Base-by-base conservation (phyloP, 352 stramenopile genomes). In the Halophytophthora batemanensis region DNA sequence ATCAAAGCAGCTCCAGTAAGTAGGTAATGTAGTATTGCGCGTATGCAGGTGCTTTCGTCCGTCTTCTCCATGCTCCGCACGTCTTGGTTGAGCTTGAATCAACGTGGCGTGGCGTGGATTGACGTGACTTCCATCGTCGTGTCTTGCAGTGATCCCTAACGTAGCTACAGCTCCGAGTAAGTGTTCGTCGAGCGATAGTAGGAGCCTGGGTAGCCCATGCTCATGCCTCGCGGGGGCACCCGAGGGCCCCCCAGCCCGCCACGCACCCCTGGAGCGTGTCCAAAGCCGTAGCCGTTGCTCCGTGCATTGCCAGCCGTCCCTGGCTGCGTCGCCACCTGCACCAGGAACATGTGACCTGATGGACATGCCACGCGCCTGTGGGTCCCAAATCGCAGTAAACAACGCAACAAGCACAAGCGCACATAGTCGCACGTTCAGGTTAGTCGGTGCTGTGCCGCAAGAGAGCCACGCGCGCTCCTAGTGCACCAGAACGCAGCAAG, bases 311-410 rank as follows among this genome's bases (percentile, higher is more conserved):
- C 53, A 36, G 31, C 40, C 23, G 50, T 50, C 48, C 47, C 61
- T n/a, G 66, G 48, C 44, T 77, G 71, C 12, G 66, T 61, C 28
- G 82, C 79, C 23, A 91, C 80, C 45, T 93, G 82, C 43, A 93
- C 82, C 46, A 91, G 66, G 62, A 93, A 93, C 78, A 93, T 90
- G 66, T 93, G 82, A 8, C 82, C 82, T 14, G 79, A 83, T 13
- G 80, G 82, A 69, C 82, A 93, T 47, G 82, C 82, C 19, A 93
- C 82, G 14, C 82, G 74, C 79, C 81, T 90, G 36, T 11, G 55
- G 25, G 49, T 35, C 1, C 17, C n/a, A n/a, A 25, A 48, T 7
- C 45, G 42, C 22, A 3, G 31, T 15, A 45, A 14, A 48, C 12
- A 60, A 46, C 21, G 17, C 61, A 46, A 64, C 37, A 34, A 35